Conservation (phyloP, 2,329 filamentous ascomycete species). For the Mycogone perniciosa region DNA sequence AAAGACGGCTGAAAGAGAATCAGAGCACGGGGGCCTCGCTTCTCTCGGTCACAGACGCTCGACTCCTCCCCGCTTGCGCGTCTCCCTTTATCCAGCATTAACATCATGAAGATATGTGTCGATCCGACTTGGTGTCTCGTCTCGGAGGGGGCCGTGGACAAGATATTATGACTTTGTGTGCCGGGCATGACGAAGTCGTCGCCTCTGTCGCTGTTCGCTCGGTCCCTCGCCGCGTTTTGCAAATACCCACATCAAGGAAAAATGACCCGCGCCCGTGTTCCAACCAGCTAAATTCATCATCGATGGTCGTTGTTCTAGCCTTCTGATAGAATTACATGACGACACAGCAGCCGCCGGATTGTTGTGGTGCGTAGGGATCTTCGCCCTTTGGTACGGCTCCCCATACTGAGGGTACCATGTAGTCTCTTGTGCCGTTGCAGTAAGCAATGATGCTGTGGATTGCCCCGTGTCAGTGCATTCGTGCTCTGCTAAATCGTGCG, state of each 20-base stretch:
- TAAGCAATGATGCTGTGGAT: slow-evolving; percentile 82
- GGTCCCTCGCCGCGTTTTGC: slow-evolving; percentile 18
- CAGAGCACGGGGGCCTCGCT: background rate
- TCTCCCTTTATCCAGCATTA: slow-evolving; percentile 7
- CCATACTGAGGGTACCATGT: slow-evolving; percentile 98
- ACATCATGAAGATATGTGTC: slow-evolving; percentile 9
- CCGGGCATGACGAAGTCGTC: slow-evolving; percentile 7
- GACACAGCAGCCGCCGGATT: slow-evolving; percentile 85
- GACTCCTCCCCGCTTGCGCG: slow-evolving; percentile 3
- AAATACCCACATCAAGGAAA: background rate
- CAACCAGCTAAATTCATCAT: slow-evolving; percentile 20
- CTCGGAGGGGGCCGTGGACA: slow-evolving; percentile 1
- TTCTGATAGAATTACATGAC: slow-evolving; percentile 63
- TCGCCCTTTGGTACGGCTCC: slow-evolving; percentile 89
- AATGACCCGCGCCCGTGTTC: slow-evolving; percentile 3
- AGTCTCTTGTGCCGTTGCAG: slow-evolving; percentile 96
- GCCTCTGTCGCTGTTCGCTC: slow-evolving; percentile 17
- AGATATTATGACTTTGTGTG: slow-evolving; percentile 3
- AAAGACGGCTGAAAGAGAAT: slow-evolving; percentile 7
- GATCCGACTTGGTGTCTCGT: slow-evolving; percentile 10
- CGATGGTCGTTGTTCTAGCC: slow-evolving; percentile 15
- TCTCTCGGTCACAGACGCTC: slow-evolving; percentile 6
- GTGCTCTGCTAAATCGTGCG: background rate
- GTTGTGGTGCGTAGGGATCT: slow-evolving; percentile 96
- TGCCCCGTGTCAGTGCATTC: slow-evolving; percentile 3